These are phyloP conservation scores for Colletotrichum viniferum DNA, from an alignment of 2,329 filamentous ascomycete genomes.

Conservation along the genomic window DNA sequence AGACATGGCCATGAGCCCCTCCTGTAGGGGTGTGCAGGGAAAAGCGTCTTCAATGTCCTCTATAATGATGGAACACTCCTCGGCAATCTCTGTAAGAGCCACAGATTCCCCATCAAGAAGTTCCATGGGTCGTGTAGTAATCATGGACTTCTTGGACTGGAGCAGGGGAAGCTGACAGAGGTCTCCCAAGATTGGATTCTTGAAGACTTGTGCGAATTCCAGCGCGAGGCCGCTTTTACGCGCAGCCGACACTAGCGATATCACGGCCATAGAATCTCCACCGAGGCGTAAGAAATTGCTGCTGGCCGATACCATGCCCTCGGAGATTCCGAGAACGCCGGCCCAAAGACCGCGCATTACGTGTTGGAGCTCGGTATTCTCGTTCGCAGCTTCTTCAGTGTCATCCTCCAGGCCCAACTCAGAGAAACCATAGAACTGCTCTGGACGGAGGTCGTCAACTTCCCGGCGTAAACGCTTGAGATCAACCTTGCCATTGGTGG, in stretches of 20 bases:
- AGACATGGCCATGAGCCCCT: conserved; percentile 12
- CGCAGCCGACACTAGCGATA: conserved; percentile 21
- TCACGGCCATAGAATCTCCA: conserved; percentile 29
- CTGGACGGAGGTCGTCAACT: not conserved
- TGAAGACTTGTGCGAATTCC: conserved; percentile 8
- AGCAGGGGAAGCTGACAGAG: not conserved
- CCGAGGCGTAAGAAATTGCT: conserved; percentile 28
- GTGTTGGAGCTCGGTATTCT: not conserved
- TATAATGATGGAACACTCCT: not conserved
- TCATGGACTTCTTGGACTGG: not conserved
- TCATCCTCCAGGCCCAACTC: not conserved
- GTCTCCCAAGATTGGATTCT: not conserved
- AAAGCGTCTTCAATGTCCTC: conserved; percentile 9
- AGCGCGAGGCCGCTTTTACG: not conserved
- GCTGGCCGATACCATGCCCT: conserved; percentile 9
- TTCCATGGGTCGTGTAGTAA: not conserved
- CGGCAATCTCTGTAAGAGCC: not conserved
- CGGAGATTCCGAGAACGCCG: not conserved
- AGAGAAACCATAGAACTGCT: conserved; percentile 4
- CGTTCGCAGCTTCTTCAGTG: not conserved
- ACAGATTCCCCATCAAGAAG: not conserved
- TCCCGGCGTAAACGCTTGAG: not conserved
- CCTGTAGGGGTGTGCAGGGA: conserved; percentile 7
- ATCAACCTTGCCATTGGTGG: not conserved
- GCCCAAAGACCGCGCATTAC: conserved; percentile 1